phyloP scores from a whole-genome alignment of 768 basidiomycete genomes.

The Calocybe cyanea region DNA sequence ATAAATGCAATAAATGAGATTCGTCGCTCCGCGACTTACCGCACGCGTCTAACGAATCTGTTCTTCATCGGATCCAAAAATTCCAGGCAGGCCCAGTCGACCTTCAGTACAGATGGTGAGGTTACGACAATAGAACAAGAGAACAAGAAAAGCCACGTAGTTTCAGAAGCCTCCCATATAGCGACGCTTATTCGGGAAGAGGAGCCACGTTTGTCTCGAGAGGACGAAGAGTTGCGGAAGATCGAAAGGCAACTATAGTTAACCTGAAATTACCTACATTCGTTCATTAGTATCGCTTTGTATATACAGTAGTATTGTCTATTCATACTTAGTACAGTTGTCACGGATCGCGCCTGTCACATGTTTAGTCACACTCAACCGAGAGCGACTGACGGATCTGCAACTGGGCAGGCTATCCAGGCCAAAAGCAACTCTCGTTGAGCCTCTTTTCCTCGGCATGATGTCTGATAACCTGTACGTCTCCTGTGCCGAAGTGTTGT shows the following conservation, averaged over 20 bases:
- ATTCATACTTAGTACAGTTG: background rate
- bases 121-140: background rate
- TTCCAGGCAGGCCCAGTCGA: background rate
- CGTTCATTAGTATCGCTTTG: background rate
- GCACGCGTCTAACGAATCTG: background rate
- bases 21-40: background rate
- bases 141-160: background rate
- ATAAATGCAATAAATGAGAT: background rate
- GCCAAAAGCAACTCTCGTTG: too few species aligned
- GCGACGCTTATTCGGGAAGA: background rate
- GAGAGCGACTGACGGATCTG: too few species aligned
- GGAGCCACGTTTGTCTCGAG: background rate
- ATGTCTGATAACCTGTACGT: conserved; percentile 56
- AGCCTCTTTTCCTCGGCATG: too few species aligned
- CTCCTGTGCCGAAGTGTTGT: conserved; percentile 67
- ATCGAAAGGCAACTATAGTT: background rate
- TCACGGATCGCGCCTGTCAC: too few species aligned
- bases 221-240: background rate
- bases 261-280: background rate
- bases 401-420: too few species aligned
- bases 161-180: background rate
- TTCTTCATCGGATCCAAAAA: background rate
- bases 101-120: background rate
- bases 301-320: background rate
- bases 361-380: too few species aligned